Percentiles rank a stretch among this genome's conserved stretches.
Evolutionary conservation across 75 land plant genomes (phyloP).

Genomic region (Cupressus sempervirens): DNA sequence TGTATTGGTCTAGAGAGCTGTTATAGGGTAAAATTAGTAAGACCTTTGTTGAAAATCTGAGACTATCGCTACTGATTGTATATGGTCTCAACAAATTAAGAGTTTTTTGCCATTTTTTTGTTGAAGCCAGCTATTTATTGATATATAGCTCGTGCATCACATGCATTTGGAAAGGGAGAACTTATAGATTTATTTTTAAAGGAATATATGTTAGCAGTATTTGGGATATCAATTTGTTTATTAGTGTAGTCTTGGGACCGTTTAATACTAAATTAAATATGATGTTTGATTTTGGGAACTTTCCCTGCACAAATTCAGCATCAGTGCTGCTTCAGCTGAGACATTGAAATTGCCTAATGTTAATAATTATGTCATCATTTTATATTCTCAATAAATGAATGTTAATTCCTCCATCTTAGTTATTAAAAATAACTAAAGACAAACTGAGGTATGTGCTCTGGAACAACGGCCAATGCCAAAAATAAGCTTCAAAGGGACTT

Average conservation of each 20-base stretch:
- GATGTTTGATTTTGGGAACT: background rate
- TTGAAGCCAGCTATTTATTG: background rate
- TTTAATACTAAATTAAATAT: background rate
- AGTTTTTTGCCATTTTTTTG: background rate
- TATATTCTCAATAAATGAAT: too few species aligned
- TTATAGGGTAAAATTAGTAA: background rate
- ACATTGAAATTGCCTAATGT: background rate
- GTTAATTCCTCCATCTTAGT: background rate
- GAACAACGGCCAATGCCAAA: background rate
- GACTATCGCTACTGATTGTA: background rate
- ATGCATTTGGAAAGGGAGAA: background rate
- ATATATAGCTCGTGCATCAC: background rate
- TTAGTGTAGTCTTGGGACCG: background rate
- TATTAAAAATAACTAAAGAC: background rate
- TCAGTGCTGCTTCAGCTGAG: background rate
- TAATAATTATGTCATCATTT: background rate
- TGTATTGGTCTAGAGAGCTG: background rate
- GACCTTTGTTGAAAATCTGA: background rate
- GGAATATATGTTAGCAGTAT: background rate
- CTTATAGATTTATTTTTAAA: background rate
- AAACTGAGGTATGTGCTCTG: background rate
- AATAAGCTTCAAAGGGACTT: background rate
- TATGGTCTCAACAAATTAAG: background rate
- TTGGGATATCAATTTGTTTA: too few species aligned
- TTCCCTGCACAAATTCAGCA: background rate